Base-by-base conservation (phyloP, 2,329 filamentous ascomycete genomes). In the Chalaropsis ovoidea region DNA sequence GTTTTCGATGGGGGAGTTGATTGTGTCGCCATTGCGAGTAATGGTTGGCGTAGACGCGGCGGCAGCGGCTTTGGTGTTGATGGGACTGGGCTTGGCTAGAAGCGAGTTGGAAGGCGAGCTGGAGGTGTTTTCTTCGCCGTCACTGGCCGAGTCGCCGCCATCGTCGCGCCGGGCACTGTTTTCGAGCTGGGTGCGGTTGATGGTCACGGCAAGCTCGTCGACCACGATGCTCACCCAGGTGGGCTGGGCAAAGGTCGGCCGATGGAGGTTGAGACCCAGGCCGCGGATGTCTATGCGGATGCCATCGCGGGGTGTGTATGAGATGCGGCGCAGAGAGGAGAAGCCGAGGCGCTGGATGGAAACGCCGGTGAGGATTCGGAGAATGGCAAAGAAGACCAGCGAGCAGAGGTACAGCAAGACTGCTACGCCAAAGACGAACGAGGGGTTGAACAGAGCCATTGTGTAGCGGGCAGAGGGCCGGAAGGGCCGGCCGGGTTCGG, bases 261-360 rank as follows among this genome's bases (percentile, higher is more conserved):
- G 86, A 76, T 99, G 94, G 69, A 97, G 76, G 66, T 89, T 88
- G 71, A 99, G 80, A 56, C 94, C 91, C 63, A 99, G 80, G 62
- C 92, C 90, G 62, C 94, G 86, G 66, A 99, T 86, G 75, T 96
- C 90, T 75, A 99, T 85, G 71, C 88, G 88, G 72, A 96, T 79
- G 70, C 94, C 94, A 82, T 96, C 90, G 75, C 83, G 86, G 35
- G 90, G 90, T 15, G 89, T 90, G 75, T 95, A 97, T 67, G 91
- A 88, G 68, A 99, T 87, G 70, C 93, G 88, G 69, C 93, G 87
- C 70, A 99, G 81, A 43, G 94, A 96, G 70, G 95, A 86, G 75
- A 95, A 95, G 69, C 94, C 94, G 70, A 99, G 84, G 70, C 94
- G 86, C 76, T 99, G 95, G 70, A 99, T 96, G 5, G 94, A 99